Percentiles rank a stretch among this genome's conserved stretches.
These are phyloP conservation scores for Pestalotiopsis sp. DNA, from an alignment of 2,329 filamentous ascomycete species.

Conservation along the genomic window DNA sequence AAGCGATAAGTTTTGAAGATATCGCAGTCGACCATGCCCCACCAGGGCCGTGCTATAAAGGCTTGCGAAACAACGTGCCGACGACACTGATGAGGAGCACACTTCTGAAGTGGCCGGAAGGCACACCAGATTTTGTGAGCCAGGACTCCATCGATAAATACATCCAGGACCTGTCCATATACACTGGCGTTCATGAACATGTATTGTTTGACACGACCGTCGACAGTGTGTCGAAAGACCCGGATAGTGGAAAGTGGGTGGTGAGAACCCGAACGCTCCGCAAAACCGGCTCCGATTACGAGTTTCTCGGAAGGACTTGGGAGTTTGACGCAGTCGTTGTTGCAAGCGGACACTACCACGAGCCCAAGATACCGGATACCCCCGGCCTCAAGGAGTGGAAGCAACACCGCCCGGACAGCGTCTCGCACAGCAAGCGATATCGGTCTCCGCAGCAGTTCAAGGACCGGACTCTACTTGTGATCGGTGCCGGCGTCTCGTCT, in stretches of 20 bases:
- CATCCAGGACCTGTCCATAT: conserved; percentile 56
- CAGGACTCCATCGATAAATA: conserved; percentile 60
- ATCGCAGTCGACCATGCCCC: conserved; percentile 40
- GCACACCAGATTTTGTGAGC: conserved; percentile 58
- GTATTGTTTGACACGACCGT: conserved; percentile 63
- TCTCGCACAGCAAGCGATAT: conserved; percentile 74
- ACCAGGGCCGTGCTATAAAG: conserved; percentile 55
- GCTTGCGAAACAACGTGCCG: conserved; percentile 74
- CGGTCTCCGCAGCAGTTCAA: conserved; percentile 59
- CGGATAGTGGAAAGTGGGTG: conserved; percentile 44
- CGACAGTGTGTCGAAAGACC: conserved; percentile 46
- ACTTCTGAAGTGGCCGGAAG: conserved; percentile 53
- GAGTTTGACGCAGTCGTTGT: conserved; percentile 66
- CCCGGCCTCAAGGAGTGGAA: conserved; percentile 61
- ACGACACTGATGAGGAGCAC: conserved; percentile 50
- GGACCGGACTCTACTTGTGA: conserved; percentile 50
- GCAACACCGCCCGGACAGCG: conserved; percentile 45
- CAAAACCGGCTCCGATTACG: conserved; percentile 19
- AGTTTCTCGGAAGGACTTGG: conserved; percentile 30
- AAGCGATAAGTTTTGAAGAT: conserved; percentile 22
- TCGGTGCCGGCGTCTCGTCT: conserved; percentile 51
- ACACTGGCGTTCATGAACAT: conserved; percentile 47
- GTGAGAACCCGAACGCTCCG: conserved; percentile 48
- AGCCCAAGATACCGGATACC: conserved; percentile 61
- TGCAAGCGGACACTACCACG: conserved; percentile 66